A percentile compares a stretch with the other conserved stretches of the same genome.
Conservation (phyloP, 2,329 filamentous ascomycete species). For the Microdochium bolleyi region DNA sequence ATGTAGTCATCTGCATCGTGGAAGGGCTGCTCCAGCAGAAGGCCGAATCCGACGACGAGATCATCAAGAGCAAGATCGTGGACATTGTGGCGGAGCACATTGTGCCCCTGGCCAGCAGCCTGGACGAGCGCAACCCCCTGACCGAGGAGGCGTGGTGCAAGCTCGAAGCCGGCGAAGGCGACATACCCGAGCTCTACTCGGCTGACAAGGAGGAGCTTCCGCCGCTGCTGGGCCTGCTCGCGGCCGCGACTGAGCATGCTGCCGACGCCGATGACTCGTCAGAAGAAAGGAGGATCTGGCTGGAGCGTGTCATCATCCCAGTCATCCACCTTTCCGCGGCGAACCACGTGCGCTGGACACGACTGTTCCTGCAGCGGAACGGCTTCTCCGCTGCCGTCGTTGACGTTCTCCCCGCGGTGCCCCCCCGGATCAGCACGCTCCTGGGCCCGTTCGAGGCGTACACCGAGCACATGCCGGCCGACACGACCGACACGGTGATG, state of each 20-base stretch:
- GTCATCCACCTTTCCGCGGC: slow-evolving; percentile 16
- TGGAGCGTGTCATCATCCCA: slow-evolving; percentile 14
- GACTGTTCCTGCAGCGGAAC: slow-evolving; percentile 20
- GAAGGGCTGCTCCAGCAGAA: slow-evolving; percentile 17
- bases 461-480: neutral
- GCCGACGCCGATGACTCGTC: neutral
- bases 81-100: slow-evolving; percentile 15
- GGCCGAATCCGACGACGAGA: slow-evolving; percentile 5
- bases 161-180: slow-evolving; percentile 1
- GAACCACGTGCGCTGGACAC: slow-evolving; percentile 21
- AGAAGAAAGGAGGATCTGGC: slow-evolving; percentile 5
- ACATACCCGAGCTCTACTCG: slow-evolving; percentile 7
- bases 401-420: slow-evolving; percentile 14
- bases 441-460: slow-evolving; percentile 6
- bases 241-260: neutral
- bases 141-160: slow-evolving; percentile 19
- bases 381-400: slow-evolving; percentile 10
- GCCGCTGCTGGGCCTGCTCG: slow-evolving; percentile 9
- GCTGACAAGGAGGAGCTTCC: slow-evolving; percentile 4
- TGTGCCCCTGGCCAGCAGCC: slow-evolving; percentile 17
- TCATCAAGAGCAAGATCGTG: slow-evolving; percentile 12
- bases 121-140: slow-evolving; percentile 18
- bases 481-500: neutral
- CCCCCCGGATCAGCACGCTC: slow-evolving; percentile 9
- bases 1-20: slow-evolving; percentile 20